phyloP scores from a whole-genome alignment of 2,329 filamentous ascomycete species.

The Venturia pyrina region DNA sequence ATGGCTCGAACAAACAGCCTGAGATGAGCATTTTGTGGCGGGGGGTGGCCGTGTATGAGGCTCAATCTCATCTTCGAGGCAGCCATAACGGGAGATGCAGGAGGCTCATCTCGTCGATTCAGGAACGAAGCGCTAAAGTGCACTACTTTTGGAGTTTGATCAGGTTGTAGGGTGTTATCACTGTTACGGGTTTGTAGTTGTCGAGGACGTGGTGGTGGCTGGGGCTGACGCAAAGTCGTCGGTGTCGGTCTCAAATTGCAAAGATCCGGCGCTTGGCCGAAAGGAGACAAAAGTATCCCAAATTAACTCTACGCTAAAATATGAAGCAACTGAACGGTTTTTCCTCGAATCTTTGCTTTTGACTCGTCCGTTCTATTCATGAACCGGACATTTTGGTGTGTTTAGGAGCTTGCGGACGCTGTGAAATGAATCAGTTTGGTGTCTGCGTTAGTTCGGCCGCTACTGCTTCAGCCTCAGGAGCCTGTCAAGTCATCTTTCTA shows the following conservation, averaged over 20 bases:
- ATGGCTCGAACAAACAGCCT: not conserved
- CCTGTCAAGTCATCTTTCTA: not conserved
- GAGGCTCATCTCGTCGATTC: not conserved
- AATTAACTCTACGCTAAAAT: not conserved
- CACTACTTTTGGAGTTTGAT: not conserved
- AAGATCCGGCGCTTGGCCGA: not conserved
- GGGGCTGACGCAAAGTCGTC: not conserved
- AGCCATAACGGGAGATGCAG: not conserved
- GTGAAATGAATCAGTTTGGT: too few species aligned
- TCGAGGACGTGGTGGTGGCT: not conserved
- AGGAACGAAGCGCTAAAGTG: not conserved
- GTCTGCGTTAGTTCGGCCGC: too few species aligned
- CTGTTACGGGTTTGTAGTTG: not conserved
- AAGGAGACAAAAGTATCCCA: not conserved
- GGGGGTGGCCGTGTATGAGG: not conserved
- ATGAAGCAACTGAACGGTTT: not conserved
- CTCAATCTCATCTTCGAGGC: slow-evolving; percentile 2
- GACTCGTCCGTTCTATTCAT: not conserved
- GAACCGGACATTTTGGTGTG: not conserved
- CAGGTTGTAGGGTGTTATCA: not conserved
- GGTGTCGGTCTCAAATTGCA: not conserved
- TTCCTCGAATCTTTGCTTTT: not conserved
- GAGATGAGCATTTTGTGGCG: not conserved
- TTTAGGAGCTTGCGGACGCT: not conserved
- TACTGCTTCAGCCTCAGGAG: not conserved